phyloP scores from a whole-genome alignment of 257 asterid species.

The Capsicum pubescens region DNA sequence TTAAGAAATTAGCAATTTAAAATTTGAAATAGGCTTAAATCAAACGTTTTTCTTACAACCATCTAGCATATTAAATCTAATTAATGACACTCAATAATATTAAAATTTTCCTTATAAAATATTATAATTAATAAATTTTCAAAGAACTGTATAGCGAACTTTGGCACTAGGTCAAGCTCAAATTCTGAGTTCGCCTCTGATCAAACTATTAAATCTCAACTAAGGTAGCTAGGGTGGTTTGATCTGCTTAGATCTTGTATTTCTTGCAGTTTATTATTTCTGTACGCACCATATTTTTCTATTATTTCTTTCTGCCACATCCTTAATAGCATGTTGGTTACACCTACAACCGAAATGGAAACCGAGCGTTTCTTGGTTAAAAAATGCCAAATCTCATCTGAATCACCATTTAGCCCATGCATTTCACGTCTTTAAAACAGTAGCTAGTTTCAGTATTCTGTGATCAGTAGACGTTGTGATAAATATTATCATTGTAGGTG shows the following conservation, averaged over 20 bases:
- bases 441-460: not conserved
- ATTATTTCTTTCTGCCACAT: no score
- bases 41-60: no score
- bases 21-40: no score
- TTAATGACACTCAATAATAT: no score
- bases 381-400: not conserved
- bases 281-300: not conserved
- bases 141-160: no score
- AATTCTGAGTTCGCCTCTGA: not conserved
- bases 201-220: not conserved
- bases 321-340: no score
- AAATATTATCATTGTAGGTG: not conserved
- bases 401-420: not conserved
- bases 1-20: no score
- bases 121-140: no score
- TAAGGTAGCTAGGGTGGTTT: not conserved
- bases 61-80: no score
- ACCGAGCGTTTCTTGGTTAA: not conserved
- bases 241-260: constrained; percentile 18
- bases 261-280: constrained; percentile 15
- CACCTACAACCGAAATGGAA: not conserved
- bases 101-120: no score
- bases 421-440: not conserved
- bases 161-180: no score
- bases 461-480: constrained; percentile 10